Evolutionary conservation across 768 basidiomycete genomes (phyloP).

Genomic region (Xerocomellus chrysenteron): DNA sequence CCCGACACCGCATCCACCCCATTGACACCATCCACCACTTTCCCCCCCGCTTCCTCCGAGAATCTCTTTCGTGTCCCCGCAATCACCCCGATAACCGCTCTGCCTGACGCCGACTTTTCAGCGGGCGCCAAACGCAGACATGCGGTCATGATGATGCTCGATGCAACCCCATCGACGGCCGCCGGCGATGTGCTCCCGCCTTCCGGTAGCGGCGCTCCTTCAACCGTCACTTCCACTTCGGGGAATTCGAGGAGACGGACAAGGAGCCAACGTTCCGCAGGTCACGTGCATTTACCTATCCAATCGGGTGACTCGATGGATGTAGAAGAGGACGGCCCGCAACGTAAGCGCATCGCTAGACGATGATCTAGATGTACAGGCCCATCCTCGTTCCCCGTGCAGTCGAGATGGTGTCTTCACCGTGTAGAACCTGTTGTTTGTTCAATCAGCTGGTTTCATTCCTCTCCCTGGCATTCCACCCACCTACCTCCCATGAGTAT

Average conservation of each 20-base stretch:
- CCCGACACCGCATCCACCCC: conserved; percentile 17
- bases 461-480: not conserved
- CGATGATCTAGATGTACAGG: conserved; percentile 37
- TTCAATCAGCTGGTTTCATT: conserved; percentile 5
- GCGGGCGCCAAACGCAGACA: conserved; percentile 73
- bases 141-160: conserved; percentile 76
- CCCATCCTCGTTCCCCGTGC: not conserved
- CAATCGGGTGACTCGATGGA: conserved; percentile 60
- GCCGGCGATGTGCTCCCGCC: conserved; percentile 39
- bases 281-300: conserved; percentile 41
- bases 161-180: conserved; percentile 45
- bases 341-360: conserved; percentile 71
- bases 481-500: conserved; percentile 6
- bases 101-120: conserved; percentile 37
- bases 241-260: conserved; percentile 52
- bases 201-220: conserved; percentile 32
- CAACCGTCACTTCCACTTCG: conserved; percentile 20
- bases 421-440: conserved; percentile 16
- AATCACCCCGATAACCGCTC: conserved; percentile 29
- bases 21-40: conserved; percentile 15
- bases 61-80: conserved; percentile 28
- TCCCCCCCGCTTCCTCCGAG: conserved; percentile 30
- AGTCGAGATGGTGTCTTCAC: not conserved
- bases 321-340: conserved; percentile 72
- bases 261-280: conserved; percentile 43